These are phyloP conservation scores for Endogone sp. DNA, from an alignment of 192 early-diverging fungal genomes.

Conservation along the genomic window DNA sequence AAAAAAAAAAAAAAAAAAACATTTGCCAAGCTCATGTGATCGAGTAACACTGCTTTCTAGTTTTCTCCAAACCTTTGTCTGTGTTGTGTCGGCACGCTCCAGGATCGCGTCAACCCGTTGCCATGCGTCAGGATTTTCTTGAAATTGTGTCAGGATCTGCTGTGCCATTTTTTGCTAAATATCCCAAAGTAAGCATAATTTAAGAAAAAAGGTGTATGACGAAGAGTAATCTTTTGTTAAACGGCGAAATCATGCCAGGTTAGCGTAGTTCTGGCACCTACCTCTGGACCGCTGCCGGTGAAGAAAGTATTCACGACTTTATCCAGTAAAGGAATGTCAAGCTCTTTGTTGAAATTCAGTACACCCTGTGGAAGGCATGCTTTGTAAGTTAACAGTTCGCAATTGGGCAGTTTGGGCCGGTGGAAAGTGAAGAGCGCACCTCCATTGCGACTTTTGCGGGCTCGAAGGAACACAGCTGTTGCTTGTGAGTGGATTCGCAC, in stretches of 20 bases:
- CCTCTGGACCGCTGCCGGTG: conserved; percentile 66
- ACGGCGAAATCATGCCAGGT: neutral
- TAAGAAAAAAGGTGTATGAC: neutral
- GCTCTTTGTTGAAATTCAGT: conserved; percentile 85
- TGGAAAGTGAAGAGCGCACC: too few relatives aligned
- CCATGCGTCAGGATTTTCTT: conserved; percentile 96
- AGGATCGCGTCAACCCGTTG: conserved; percentile 91
- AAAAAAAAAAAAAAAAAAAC: too few relatives aligned
- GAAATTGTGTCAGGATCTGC: conserved; percentile 86
- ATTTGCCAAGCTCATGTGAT: too few relatives aligned
- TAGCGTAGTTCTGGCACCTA: too few relatives aligned
- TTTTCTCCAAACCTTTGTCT: conserved; percentile 73
- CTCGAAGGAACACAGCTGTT: too few relatives aligned
- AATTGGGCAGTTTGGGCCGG: too few relatives aligned
- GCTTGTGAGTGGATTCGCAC: too few relatives aligned
- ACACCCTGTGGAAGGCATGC: too few relatives aligned
- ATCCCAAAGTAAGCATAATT: neutral
- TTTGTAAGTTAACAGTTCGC: too few relatives aligned
- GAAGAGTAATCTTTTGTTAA: neutral
- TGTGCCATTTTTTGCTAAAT: conserved; percentile 83
- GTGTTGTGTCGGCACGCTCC: conserved; percentile 67
- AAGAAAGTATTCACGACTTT: conserved; percentile 83
- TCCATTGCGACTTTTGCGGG: too few relatives aligned
- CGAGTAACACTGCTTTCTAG: too few relatives aligned
- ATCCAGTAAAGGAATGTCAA: conserved; percentile 87